Evolutionary conservation across 441 rosid species (phyloP).

Genomic region (Sinapis alba): DNA sequence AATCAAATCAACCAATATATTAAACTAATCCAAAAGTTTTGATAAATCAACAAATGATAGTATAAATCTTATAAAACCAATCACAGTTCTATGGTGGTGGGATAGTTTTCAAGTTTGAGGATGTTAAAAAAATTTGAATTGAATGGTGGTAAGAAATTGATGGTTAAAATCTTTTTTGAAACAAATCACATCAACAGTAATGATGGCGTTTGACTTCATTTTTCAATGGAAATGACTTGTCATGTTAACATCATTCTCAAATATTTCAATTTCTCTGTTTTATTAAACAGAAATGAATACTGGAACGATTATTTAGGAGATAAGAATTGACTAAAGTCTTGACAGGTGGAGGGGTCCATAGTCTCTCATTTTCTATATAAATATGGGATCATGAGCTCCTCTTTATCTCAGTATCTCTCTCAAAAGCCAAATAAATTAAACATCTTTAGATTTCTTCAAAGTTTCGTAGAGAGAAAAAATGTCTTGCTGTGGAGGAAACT

Average conservation of each 20-base stretch:
- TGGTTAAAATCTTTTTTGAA: neutral
- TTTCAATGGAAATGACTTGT: neutral
- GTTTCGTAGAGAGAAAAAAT: constrained; percentile 41
- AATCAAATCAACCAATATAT: neutral
- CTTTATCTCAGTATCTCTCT: neutral
- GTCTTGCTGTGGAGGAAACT: constrained; percentile 83
- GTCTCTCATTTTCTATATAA: constrained; percentile 19
- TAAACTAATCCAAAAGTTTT: neutral
- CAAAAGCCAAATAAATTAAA: neutral
- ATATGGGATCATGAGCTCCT: neutral
- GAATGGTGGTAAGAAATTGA: neutral
- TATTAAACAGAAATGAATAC: neutral
- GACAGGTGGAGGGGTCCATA: constrained; percentile 34
- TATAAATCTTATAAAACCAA: neutral
- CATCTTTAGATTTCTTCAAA: neutral
- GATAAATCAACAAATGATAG: neutral
- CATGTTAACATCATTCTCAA: neutral
- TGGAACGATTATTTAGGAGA: constrained; percentile 16
- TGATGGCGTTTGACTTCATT: neutral
- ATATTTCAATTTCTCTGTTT: neutral
- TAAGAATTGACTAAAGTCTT: constrained; percentile 20
- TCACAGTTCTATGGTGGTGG: neutral
- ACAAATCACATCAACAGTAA: neutral
- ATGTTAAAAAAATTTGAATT: neutral
- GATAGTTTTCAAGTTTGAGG: neutral